Evolutionary conservation across 805 yeast species (phyloP).

Genomic region (Millerozyma acaciae): DNA sequence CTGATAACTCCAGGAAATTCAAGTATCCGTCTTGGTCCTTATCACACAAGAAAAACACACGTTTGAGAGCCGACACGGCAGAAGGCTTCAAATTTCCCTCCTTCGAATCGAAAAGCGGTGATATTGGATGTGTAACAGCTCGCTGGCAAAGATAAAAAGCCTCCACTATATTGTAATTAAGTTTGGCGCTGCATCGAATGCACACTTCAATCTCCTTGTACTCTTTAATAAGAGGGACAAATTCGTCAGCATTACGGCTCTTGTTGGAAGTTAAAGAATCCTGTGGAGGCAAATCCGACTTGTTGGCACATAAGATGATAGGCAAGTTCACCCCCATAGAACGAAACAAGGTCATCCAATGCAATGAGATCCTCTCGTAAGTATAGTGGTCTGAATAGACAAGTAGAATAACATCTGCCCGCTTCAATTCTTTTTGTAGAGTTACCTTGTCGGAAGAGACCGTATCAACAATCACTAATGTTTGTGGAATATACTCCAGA

Average conservation of each 20-base stretch:
- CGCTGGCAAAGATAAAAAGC: slow-evolving; percentile 91
- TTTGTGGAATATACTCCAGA: slow-evolving; percentile 34
- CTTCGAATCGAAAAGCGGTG: slow-evolving; percentile 91
- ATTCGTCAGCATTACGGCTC: slow-evolving; percentile 61
- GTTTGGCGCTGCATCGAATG: slow-evolving; percentile 80
- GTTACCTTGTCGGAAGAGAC: slow-evolving; percentile 56
- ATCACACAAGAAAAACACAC: slow-evolving; percentile 84
- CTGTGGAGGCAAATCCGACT: slow-evolving; percentile 48
- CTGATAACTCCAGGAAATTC: slow-evolving; percentile 64
- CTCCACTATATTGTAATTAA: slow-evolving; percentile 81
- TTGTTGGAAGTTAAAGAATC: slow-evolving; percentile 45
- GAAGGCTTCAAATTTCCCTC: slow-evolving; percentile 76
- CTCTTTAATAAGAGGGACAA: slow-evolving; percentile 80
- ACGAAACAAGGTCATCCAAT: slow-evolving; percentile 93
- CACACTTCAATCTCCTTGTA: slow-evolving; percentile 94
- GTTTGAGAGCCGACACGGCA: slow-evolving; percentile 68
- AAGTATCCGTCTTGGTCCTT: slow-evolving; percentile 85
- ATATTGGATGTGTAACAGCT: slow-evolving; percentile 87
- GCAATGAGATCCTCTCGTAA: slow-evolving; percentile 83
- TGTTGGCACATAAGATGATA: slow-evolving; percentile 85
- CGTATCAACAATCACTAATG: slow-evolving; percentile 79
- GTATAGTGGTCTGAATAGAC: slow-evolving; percentile 93
- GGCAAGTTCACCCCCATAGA: slow-evolving; percentile 93
- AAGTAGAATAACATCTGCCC: slow-evolving; percentile 91
- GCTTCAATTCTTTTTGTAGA: slow-evolving; percentile 69